phyloP scores from a whole-genome alignment of 345 rosid species.

The Heritiera fomes region DNA sequence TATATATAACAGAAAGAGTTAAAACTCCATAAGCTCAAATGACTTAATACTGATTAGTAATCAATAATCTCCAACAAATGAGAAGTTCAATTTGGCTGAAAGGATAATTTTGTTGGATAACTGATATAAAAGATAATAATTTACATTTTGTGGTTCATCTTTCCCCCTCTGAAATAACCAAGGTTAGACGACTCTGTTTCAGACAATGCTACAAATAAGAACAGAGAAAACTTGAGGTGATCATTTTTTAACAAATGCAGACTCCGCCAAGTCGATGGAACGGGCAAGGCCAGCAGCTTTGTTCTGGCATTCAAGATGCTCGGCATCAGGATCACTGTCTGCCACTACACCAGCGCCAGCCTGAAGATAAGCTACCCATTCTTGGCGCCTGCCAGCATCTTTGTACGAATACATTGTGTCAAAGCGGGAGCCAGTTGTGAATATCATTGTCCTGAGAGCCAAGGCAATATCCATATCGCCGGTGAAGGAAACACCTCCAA shows the following conservation, averaged over 20 bases:
- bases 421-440: slow-evolving; percentile 57
- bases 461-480: slow-evolving; percentile 91
- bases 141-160: neutral
- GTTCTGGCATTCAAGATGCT: slow-evolving; percentile 74
- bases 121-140: neutral
- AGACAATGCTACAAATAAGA: neutral
- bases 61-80: no score
- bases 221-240: neutral
- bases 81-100: neutral
- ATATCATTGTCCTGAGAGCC: slow-evolving; percentile 78
- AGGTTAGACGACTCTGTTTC: neutral
- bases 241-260: slow-evolving; percentile 49
- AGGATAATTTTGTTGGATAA: neutral
- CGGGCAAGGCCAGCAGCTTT: slow-evolving; percentile 84
- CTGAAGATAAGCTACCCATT: slow-evolving; percentile 85
- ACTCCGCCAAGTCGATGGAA: slow-evolving; percentile 86
- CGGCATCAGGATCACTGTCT: slow-evolving; percentile 74
- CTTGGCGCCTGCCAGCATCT: slow-evolving; percentile 45
- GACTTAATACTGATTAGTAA: no score
- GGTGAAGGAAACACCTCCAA: slow-evolving; percentile 70
- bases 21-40: no score
- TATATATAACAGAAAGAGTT: no score
- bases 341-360: slow-evolving; percentile 89
- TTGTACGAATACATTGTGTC: slow-evolving; percentile 76
- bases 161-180: no score